Base-by-base conservation (phyloP, 2,329 filamentous ascomycete species). In the Exserohilum rostratum region DNA sequence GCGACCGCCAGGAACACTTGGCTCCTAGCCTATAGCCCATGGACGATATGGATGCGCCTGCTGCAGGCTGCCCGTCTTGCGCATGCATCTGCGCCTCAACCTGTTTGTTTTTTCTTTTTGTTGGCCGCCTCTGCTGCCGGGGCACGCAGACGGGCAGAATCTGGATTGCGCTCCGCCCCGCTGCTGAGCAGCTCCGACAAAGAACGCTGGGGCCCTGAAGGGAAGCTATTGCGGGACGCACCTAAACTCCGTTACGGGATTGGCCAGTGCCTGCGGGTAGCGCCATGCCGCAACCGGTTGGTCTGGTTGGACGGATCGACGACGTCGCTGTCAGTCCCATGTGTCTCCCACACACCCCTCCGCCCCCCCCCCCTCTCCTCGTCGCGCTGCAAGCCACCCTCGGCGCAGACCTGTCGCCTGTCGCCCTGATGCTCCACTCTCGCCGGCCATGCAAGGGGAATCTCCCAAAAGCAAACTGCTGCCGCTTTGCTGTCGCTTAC, bases 311-410 rank as follows among this genome's bases (percentile, higher is more conserved):
- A 53, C 57, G 55, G 63, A 65, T 66, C 64, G 64, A 66, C 64
- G 64, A 66, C 61, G 55, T 57, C 60, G 64, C 25, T 70, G 64
- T 67, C 67, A 69, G 67, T 66, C 66, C 66, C 64, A 25, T 56
- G 46, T 48, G 38, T 53, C 27, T 44, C 64, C 55, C 27, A 31
- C 18, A 25, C 18, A 25, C 18, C 6, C 13, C 13, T 15, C 12
- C 22, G 10, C 20, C 18, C 20, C 42, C 29, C 15, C 42, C 15
- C 33, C 15, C 29, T 29, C 22, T 25, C 22, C 7, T 7, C 7
- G 4, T 25, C 22, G 4, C 22, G 22, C 22, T 25, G 4, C 22
- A 25, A 25, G 22, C 22, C 22, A 25, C 22, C 22, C 22, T 7
- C 7, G 22, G 22, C 22, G 22, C 47, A 15, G 55, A 61, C 57